These are phyloP conservation scores for Fusarium sp. DNA, from an alignment of 2,329 filamentous ascomycete genomes.

Conservation along the genomic window DNA sequence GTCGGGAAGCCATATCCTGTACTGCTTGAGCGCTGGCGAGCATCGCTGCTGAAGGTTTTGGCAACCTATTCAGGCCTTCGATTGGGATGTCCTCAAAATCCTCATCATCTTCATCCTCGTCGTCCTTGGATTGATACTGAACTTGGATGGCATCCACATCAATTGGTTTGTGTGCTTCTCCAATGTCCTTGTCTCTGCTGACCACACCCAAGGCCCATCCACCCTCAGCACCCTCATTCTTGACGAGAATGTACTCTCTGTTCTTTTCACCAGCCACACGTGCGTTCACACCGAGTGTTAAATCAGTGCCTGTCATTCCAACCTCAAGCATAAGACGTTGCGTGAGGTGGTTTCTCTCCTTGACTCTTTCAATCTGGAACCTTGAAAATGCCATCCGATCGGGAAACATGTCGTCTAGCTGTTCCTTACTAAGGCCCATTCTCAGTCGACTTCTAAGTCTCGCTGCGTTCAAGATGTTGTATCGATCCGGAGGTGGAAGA, in stretches of 20 bases:
- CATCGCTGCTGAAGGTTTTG: slow-evolving; percentile 61
- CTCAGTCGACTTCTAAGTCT: slow-evolving; percentile 86
- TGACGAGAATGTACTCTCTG: slow-evolving; percentile 94
- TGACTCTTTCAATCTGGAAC: slow-evolving; percentile 95
- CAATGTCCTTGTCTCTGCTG: slow-evolving; percentile 82
- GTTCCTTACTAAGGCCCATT: slow-evolving; percentile 97
- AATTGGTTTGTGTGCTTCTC: slow-evolving; percentile 86
- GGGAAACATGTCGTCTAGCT: slow-evolving; percentile 95
- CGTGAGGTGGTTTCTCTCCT: slow-evolving; percentile 92
- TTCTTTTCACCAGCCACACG: slow-evolving; percentile 87
- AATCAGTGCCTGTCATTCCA: slow-evolving; percentile 83
- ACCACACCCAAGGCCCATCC: slow-evolving; percentile 97
- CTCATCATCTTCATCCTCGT: slow-evolving; percentile 74
- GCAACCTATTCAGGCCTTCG: slow-evolving; percentile 86
- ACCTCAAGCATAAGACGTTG: slow-evolving; percentile 95
- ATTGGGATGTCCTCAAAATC: slow-evolving; percentile 95
- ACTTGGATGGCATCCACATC: slow-evolving; percentile 80
- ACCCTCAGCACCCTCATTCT: slow-evolving; percentile 93
- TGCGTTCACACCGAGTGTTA: slow-evolving; percentile 72
- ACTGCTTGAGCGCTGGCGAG: slow-evolving; percentile 39
- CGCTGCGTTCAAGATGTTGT: slow-evolving; percentile 97
- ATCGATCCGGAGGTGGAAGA: slow-evolving; percentile 87
- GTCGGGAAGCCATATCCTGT: slow-evolving; percentile 38
- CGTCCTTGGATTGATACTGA: slow-evolving; percentile 66
- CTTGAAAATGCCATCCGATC: slow-evolving; percentile 96